Evolutionary conservation across 2,329 filamentous ascomycete genomes (phyloP), one percentile per base, ranked within the genome.

Genomic region (Colletotrichum plurivorum): DNA sequence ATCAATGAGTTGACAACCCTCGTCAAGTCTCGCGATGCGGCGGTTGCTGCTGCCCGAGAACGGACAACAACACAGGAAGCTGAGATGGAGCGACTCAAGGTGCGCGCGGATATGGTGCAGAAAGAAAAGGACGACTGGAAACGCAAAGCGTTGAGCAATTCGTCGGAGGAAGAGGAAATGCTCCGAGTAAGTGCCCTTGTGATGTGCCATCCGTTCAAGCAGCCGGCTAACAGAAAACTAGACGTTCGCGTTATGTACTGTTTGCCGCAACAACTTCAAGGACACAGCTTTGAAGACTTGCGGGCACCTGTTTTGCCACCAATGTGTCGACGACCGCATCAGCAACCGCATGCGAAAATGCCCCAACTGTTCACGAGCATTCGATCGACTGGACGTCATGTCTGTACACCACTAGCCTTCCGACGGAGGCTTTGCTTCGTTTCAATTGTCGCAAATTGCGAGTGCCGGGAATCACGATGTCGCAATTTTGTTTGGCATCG

Each of bases 231-330:
- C 74, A 49, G 70, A 51, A 69, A 22, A 62, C 9, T 58, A 83
- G 79, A 80, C 78, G 1, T 82, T 78, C 72, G 77, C 77, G 43
- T 89, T 97, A 59, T 99, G 96, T 84, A 94, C 94, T 12, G 93
- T 98, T 58, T 99, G 97, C 83, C 93, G 94, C 74, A 92, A 90
- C 76, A 94, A 95, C 73, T 95, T 98, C 84, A 98, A 98, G 81
- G 94, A 98, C 77, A 97, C 95, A 0, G 92, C 92, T 10, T 88
- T 99, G 79, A 97, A 96, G 82, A 94, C 93, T 1, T 99, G 96
- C 79, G 96, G 96, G 2, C 96, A 99, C 80, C 89, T 97, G 56
- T 97, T 98, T 80, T 99, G 96, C 87, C 91, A 92, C 76, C 88
- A 90, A 55, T 99, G 96, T 78, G 93, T 98, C 25, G 94, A 97